Evolutionary conservation across 2,329 filamentous ascomycete species (phyloP), one percentile per base, ranked within the genome.

Genomic region (Ciborinia camelliae): DNA sequence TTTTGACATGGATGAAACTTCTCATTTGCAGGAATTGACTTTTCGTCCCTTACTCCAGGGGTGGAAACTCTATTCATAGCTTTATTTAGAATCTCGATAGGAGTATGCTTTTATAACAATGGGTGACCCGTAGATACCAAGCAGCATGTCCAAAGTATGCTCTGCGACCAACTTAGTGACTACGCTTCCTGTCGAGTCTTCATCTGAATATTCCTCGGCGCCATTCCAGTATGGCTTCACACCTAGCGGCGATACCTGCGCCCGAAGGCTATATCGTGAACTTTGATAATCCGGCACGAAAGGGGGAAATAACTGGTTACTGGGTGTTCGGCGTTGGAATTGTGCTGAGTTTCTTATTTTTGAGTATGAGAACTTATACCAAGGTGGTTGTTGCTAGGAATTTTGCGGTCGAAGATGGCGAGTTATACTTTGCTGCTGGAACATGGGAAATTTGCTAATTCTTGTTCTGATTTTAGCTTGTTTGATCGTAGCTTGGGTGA

Each of bases 401-500:
- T 32, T 62, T 62, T 43, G 59, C 47, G 9, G 14, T 18, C 8
- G 59, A 62, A 18, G 47, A 62, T 62, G 23, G 59, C 54, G 28
- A 20, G 59, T 54, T 8, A 18, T 32, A 14, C 18, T 32, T 10
- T 7, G 8, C 41, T 23, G 8, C 14, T 26, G 28, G 1, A 35
- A 4, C 28, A 23, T 47, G 28, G 3, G 4, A 8, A 14, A 26
- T 23, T 47, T 15, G 28, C 55, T 47, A 58, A 58, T 30, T 10
- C 9, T 2, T 58, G 8, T 35, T 32, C 12, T 18, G 20, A 12
- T 18, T 18, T 2, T 7, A 62, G 59, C 26, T 14, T 62, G 35
- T 53, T 39, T 62, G 23, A 62, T 62, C 14, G 15, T 62, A 15
- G 59, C 59, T 20, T 62, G 59, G 59, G 59, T 62, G 32, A 62